Evolutionary conservation across 2,329 filamentous ascomycete genomes (phyloP).

Genomic region (Clarireedia homoeocarpa): DNA sequence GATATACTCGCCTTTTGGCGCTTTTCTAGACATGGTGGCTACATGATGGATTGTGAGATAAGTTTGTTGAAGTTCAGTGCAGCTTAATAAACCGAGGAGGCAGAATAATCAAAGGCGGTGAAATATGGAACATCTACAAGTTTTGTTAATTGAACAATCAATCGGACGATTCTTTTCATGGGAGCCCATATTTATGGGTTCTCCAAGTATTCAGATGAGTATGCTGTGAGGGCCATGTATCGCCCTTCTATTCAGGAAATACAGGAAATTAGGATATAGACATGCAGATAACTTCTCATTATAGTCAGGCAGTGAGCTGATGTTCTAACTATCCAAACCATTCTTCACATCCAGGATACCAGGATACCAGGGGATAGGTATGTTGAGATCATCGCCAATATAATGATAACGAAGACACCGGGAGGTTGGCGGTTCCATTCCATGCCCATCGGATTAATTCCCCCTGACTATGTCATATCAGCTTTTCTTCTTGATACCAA

Average conservation of each 20-base stretch:
- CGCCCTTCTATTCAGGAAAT: too few relatives aligned
- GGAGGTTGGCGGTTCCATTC: slow-evolving; percentile 22
- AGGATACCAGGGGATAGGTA: not conserved
- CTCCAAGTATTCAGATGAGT: too few relatives aligned
- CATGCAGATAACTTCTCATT: too few relatives aligned
- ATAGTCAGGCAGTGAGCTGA: not conserved
- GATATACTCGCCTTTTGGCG: slow-evolving; percentile 86
- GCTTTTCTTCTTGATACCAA: not conserved
- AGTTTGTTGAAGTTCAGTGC: not conserved
- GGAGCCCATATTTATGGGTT: too few relatives aligned
- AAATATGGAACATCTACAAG: not conserved
- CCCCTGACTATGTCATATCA: slow-evolving; percentile 16
- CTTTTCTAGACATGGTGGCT: slow-evolving; percentile 63
- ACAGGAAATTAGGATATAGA: too few relatives aligned
- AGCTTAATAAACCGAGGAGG: not conserved
- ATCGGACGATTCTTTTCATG: too few relatives aligned
- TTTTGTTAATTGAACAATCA: too few relatives aligned
- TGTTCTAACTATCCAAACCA: not conserved
- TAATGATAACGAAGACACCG: slow-evolving; percentile 18
- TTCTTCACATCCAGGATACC: not conserved
- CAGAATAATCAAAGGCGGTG: not conserved
- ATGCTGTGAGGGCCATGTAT: too few relatives aligned
- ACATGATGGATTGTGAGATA: slow-evolving; percentile 9
- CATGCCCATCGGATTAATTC: slow-evolving; percentile 24
- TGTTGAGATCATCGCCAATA: slow-evolving; percentile 10